Conservation (phyloP, 1,284 basidiomycete genomes). For the Sanghuangporus weigelae region DNA sequence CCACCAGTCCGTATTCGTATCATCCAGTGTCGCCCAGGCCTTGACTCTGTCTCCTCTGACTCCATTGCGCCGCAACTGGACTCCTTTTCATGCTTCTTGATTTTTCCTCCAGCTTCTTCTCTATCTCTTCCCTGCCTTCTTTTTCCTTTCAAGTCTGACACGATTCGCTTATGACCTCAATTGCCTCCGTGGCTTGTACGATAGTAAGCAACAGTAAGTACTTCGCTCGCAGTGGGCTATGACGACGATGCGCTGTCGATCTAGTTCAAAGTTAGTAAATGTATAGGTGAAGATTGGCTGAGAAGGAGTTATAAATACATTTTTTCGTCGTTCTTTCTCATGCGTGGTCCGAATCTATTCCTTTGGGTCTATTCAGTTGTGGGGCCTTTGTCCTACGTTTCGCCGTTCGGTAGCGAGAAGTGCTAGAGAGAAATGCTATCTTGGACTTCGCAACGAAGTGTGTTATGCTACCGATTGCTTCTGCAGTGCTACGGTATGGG, state of each 20-base stretch:
- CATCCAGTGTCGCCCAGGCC: background rate
- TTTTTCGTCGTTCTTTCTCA: background rate
- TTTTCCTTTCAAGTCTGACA: background rate
- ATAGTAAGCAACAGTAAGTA: background rate
- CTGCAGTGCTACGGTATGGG: background rate
- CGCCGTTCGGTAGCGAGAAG: background rate
- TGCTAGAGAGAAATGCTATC: background rate
- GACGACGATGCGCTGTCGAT: background rate
- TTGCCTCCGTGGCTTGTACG: conserved; percentile 2
- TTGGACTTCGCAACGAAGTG: background rate
- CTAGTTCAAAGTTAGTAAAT: background rate
- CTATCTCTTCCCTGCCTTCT: background rate
- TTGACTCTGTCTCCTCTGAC: background rate
- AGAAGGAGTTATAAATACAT: background rate
- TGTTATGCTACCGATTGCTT: background rate
- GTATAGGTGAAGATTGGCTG: background rate
- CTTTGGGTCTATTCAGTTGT: background rate
- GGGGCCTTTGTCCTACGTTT: background rate
- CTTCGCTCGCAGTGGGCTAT: background rate
- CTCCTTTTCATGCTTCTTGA: background rate
- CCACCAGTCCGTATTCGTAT: background rate
- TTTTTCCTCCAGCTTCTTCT: background rate
- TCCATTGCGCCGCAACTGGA: background rate
- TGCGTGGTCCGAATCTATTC: background rate
- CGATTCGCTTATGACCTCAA: conserved; percentile 1